Conservation (phyloP, 805 yeast species). For the Millerozyma acaciae region DNA sequence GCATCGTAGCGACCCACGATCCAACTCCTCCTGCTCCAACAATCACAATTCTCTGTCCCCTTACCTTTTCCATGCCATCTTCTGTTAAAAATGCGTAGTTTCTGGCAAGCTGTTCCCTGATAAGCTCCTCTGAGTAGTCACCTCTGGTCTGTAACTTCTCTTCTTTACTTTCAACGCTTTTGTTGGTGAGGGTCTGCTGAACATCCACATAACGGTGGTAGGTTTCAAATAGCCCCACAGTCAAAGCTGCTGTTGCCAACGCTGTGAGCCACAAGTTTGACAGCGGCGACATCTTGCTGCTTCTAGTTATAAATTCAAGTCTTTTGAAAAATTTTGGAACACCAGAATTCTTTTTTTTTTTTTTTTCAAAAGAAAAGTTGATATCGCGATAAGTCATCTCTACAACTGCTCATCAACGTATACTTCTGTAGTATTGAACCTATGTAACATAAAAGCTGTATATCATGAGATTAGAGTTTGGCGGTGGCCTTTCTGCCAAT, state of each 20-base stretch:
- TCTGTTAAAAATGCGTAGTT: slow-evolving; percentile 90
- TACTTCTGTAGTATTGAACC: background rate
- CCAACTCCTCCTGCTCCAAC: slow-evolving; percentile 99
- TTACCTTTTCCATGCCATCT: slow-evolving; percentile 71
- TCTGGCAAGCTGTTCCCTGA: slow-evolving; percentile 88
- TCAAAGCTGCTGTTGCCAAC: slow-evolving; percentile 27
- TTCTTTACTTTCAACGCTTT: slow-evolving; percentile 1
- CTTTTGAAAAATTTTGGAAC: no score
- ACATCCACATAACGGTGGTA: slow-evolving; percentile 21
- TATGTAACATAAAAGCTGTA: slow-evolving; percentile 13
- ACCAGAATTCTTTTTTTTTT: slow-evolving; percentile 2
- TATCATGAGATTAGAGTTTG: slow-evolving; percentile 46
- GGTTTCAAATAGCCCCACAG: slow-evolving; percentile 34
- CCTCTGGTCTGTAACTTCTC: slow-evolving; percentile 5
- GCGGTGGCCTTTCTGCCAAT: slow-evolving; percentile 59
- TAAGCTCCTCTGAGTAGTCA: slow-evolving; percentile 56
- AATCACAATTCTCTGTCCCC: slow-evolving; percentile 69
- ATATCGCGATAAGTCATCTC: background rate
- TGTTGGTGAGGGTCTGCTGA: background rate
- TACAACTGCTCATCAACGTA: background rate
- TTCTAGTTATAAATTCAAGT: background rate
- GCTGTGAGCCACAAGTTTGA: slow-evolving; percentile 15
- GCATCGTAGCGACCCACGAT: slow-evolving; percentile 90
- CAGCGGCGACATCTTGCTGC: slow-evolving; percentile 6
- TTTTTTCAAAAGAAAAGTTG: background rate